These are phyloP conservation scores for Oryza australiensis DNA, from an alignment of 176 grass and related monocot genomes.

Conservation along the genomic window DNA sequence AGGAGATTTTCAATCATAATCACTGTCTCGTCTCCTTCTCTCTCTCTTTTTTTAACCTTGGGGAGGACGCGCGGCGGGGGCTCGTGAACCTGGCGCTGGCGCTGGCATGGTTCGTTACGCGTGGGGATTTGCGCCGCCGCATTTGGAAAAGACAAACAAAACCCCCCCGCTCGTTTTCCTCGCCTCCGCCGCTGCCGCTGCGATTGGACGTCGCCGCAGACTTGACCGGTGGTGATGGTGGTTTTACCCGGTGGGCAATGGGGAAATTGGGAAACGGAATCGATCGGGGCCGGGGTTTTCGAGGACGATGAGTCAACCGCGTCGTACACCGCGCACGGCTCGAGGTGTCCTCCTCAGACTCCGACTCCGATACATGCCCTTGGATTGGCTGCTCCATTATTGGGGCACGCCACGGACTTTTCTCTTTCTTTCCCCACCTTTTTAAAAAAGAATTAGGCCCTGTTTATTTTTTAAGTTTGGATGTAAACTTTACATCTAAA, in stretches of 20 bases:
- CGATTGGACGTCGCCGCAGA: neutral
- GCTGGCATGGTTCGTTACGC: conserved; percentile 48
- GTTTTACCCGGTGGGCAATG: too few relatives aligned
- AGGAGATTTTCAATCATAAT: too few relatives aligned
- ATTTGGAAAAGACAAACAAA: conserved; percentile 36
- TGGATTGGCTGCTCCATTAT: conserved; percentile 8
- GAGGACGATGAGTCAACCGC: neutral
- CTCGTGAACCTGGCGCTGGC: too few relatives aligned
- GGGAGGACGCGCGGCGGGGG: too few relatives aligned
- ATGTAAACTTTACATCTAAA: too few relatives aligned
- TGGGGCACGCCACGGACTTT: neutral
- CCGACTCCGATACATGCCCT: too few relatives aligned
- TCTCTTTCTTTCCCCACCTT: too few relatives aligned
- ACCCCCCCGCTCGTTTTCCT: neutral
- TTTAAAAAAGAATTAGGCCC: too few relatives aligned
- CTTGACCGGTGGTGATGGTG: too few relatives aligned
- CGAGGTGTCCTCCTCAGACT: conserved; percentile 12
- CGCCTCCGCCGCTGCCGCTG: neutral
- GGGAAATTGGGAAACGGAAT: neutral
- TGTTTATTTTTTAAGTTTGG: too few relatives aligned
- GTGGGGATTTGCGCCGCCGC: conserved; percentile 27
- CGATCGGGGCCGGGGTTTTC: neutral
- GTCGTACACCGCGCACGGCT: conserved; percentile 45
- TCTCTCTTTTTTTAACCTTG: too few relatives aligned
- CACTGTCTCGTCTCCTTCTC: too few relatives aligned